Evolutionary conservation across 768 basidiomycete species (phyloP), one percentile per base, ranked within the genome.

Genomic region (Boletus sp.): DNA sequence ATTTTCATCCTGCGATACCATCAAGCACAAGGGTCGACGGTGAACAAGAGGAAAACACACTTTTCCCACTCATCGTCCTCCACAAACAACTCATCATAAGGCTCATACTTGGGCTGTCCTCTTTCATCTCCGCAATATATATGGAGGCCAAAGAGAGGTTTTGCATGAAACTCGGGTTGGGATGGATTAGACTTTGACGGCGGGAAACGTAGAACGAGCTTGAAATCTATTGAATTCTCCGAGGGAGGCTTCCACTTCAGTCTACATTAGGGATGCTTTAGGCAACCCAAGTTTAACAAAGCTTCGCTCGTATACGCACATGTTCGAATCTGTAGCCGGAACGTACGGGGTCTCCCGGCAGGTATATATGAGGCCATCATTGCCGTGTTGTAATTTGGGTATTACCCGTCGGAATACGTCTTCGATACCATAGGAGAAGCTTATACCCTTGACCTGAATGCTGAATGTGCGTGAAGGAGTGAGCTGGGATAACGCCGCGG

Each of bases 211-310:
- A 99, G 76, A 46, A 94, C 82, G 29, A 98, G 86, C 70, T 93
- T 93, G 78, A 99, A 98, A 71, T 99, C 97, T 63, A 98, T 88
- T 2, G 94, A 95, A 69, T 99, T 99, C 67, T 98, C 96, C 2
- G 88, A 90, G 0, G 97, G 94, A 1, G 95, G 94, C 71, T 99
- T 99, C 97, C 97, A 99, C 72, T 99, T 99, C 65, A 99, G 71
- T 58, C 96, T 98, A 38, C 49, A 33, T 17, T 44, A 59, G 23
- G 32, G 11, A 57, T 56, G 33, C 34, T 51, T 48, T 61, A 37
- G 30, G 17, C 19, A 46, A 40, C 43, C 34, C 47, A 27, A 10
- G 5, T 15, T 23, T 4, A 45, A 54, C 23, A 34, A 19, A 50
- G 19, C 32, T 38, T 41, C n/a, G 72, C 85, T 63, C 55, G 92